phyloP scores from a whole-genome alignment of 1,139 yeast genomes.

The Hemisphaericaspora lyxosophila region DNA sequence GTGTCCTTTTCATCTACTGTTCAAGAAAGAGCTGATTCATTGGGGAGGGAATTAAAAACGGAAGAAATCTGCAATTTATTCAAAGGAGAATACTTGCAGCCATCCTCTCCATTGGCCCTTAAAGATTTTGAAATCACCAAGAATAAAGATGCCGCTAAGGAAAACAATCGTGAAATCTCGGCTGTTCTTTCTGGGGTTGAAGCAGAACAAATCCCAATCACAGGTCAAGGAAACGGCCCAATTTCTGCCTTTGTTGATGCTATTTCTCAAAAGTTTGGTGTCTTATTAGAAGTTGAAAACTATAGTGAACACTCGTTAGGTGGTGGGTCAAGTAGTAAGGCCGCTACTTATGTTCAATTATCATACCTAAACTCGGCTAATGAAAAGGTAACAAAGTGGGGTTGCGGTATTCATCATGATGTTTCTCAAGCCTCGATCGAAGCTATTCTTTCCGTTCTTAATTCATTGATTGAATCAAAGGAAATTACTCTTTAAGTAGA shows the following conservation, averaged over 20 bases:
- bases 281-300: constrained; percentile 40
- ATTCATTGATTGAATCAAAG: constrained; percentile 24
- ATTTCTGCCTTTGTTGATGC: constrained; percentile 49
- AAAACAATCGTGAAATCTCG: constrained; percentile 31
- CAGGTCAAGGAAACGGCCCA: constrained; percentile 49
- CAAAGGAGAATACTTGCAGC: constrained; percentile 52
- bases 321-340: constrained; percentile 42
- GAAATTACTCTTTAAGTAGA: constrained; percentile 2
- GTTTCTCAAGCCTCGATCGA: constrained; percentile 47
- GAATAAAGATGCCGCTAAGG: constrained; percentile 18
- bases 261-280: constrained; percentile 32
- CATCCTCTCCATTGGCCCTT: constrained; percentile 23
- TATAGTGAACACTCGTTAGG: constrained; percentile 49
- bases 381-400: constrained; percentile 37
- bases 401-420: constrained; percentile 48
- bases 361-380: constrained; percentile 29
- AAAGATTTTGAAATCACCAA: constrained; percentile 37
- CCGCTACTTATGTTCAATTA: constrained; percentile 49
- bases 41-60: constrained; percentile 82
- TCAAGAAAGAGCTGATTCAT: constrained; percentile 74
- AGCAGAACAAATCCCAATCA: constrained; percentile 23
- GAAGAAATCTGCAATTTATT: constrained; percentile 76
- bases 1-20: constrained; percentile 85
- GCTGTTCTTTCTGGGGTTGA: constrained; percentile 25
- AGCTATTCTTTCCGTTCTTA: constrained; percentile 45